These are phyloP conservation scores for Phyllosticta citriasiana DNA, from an alignment of 2,329 filamentous ascomycete genomes.

Conservation along the genomic window DNA sequence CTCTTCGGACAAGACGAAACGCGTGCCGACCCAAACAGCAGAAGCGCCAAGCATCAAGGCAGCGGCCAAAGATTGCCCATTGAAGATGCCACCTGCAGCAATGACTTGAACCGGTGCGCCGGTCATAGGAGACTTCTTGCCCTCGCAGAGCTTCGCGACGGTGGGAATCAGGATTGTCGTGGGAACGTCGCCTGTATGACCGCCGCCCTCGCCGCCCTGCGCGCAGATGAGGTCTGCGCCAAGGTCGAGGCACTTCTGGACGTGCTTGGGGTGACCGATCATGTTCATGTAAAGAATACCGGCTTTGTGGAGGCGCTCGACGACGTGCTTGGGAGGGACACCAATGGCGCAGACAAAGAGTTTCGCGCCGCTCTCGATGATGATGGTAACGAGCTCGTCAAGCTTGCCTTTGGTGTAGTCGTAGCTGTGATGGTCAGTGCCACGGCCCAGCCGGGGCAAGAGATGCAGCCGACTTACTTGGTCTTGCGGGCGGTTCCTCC, in stretches of 20 bases:
- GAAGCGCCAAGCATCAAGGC: constrained; percentile 85
- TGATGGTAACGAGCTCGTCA: constrained; percentile 75
- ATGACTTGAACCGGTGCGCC: constrained; percentile 83
- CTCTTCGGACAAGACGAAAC: constrained; percentile 90
- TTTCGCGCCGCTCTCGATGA: constrained; percentile 83
- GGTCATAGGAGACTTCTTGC: constrained; percentile 76
- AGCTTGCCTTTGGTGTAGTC: constrained; percentile 99
- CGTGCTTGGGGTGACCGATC: constrained; percentile 99
- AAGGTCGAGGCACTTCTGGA: constrained; percentile 81
- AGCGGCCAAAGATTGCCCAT: constrained; percentile 80
- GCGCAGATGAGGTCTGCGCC: constrained; percentile 96
- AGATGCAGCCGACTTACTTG: constrained; percentile 46
- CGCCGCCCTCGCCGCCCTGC: constrained; percentile 94
- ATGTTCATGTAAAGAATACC: constrained; percentile 99
- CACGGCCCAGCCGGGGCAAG: neutral
- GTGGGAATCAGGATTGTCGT: constrained; percentile 88
- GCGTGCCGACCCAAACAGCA: constrained; percentile 93
- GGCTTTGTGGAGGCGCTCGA: constrained; percentile 78
- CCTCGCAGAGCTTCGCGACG: constrained; percentile 71
- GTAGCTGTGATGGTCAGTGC: constrained; percentile 51
- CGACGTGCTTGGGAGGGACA: constrained; percentile 77
- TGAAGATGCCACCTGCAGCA: constrained; percentile 88
- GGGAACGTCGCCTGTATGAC: constrained; percentile 89
- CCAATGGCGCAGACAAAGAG: constrained; percentile 97
- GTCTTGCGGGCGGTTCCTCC: constrained; percentile 92